Conservation (phyloP, 208 protist species). For the Acanthamoeba triangularis region DNA sequence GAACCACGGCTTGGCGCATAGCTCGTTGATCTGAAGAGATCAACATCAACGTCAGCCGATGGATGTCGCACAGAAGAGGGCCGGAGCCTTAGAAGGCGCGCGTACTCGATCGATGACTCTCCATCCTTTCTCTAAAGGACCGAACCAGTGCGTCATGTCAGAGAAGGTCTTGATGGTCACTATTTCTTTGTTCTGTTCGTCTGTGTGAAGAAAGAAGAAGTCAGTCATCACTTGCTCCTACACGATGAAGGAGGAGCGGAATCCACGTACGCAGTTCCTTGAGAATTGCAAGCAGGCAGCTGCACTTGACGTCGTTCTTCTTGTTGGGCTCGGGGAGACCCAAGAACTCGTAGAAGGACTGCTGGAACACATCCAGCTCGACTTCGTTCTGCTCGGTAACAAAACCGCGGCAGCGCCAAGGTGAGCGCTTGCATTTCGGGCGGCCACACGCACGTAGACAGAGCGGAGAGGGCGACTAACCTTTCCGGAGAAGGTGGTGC, state of each 20-base stretch:
- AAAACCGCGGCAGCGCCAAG: too few species aligned
- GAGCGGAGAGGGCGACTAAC: not conserved
- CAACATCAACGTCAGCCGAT: not conserved
- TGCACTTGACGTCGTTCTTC: slow-evolving; percentile 21
- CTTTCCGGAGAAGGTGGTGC: not conserved
- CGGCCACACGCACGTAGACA: not conserved
- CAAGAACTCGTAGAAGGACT: slow-evolving; percentile 15
- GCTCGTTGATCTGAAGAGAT: slow-evolving; percentile 18
- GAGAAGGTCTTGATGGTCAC: slow-evolving; percentile 58
- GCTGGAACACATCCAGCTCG: not conserved
- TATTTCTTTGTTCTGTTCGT: slow-evolving; percentile 14
- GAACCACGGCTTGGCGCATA: slow-evolving; percentile 47
- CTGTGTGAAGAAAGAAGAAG: not conserved
- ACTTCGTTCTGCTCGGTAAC: not conserved
- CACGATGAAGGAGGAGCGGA: too few species aligned
- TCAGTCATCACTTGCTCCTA: too few species aligned
- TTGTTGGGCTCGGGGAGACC: slow-evolving; percentile 28
- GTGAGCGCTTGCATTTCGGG: too few species aligned
- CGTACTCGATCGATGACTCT: slow-evolving; percentile 32
- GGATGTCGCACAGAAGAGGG: too few species aligned
- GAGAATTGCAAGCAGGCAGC: slow-evolving; percentile 2
- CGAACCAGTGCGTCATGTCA: slow-evolving; percentile 63
- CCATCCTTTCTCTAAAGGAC: slow-evolving; percentile 45
- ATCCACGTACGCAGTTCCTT: slow-evolving; percentile 3
- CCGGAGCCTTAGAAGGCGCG: too few species aligned